Evolutionary conservation across 225 moss, liverwort and hornwort genomes (phyloP), one percentile per base, ranked within the genome.

Genomic region (Neckera pumila): DNA sequence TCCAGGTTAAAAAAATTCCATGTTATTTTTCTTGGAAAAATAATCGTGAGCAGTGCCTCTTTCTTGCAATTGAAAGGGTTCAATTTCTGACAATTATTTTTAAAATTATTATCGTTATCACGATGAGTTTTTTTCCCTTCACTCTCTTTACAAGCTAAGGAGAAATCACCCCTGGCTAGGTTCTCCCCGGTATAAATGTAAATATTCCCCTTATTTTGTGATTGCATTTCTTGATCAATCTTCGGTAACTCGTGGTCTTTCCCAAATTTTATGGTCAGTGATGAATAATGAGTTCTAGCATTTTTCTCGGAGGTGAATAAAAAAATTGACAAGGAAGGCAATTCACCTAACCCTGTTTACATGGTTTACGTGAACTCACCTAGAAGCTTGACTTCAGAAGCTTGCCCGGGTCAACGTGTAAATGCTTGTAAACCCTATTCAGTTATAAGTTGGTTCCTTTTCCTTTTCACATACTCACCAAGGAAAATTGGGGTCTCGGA

Each of bases 401-500:
- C 15, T 72, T 72, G 17, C 4, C 0, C 2, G 0, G 1, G 0
- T 47, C 3, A 30, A 11, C 0, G 0, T 28, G 6, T 10, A 47
- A 73, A 17, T 11, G 7, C 3, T 45, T 47, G 30, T 2, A n/a
- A n/a, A 10, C 0, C 2, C 2, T 11, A 31, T 21, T 76, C n/a
- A n/a, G n/a, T 51, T 2, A 13, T 2, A 51, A 51, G 0, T 51
- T 22, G n/a, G 5, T n/a, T 54, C 5, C 6, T 76, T 54, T 72
- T 53, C 2, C n/a, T 16, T 56, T 2, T 56, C 5, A 1, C 2
- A n/a, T 15, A 6, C 1, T 16, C 10, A 23, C 5, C 1, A 0
- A 9, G 0, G 0, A 2, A 25, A 56, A 14, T 56, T n/a, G 1
- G 10, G 4, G 0, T 3, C 16, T n/a, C 0, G 1, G 0, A 77